Base-by-base conservation (phyloP, 306 rosid genomes). In the Begonia masoniana region DNA sequence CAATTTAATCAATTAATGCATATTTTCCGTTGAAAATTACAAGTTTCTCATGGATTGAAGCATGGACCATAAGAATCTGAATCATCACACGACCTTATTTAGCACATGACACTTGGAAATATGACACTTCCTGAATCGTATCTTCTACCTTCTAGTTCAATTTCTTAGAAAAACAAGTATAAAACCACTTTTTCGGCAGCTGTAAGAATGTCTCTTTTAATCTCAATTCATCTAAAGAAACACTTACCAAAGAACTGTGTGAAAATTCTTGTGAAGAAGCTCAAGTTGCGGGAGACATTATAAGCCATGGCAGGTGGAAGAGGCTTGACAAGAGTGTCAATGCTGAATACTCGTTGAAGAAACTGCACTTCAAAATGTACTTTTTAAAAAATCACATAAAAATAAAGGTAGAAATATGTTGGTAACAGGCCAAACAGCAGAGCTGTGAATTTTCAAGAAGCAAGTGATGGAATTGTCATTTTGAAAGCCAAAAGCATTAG, bases 251-350 rank as follows among this genome's bases (percentile, higher is more conserved):
- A 83, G 74, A 91, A 86, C 55, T 83, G 99, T 1, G 99, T 91
- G 81, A 91, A 91, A 68, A 91, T 91, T 63, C 96, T 84, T 0
- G 99, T 86, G 81, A 91, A 91, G 92, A 91, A 91, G 81, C 19
- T 74, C 88, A 86, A 75, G 79, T 91, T 86, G 74, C 94, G 92
- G 67, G 99, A 86, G 42, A 61, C 86, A 77, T 81, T 79, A 69
- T 81, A 79, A 41, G 78, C 84, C 88, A 91, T 85, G 72, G 69
- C 76, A 0, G 93, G 80, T 0, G 96, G 99, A 58, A 91, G 96
- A 55, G 99, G 99, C 55, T 91, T 91, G 72, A 91, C 96, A 19
- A 83, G 2, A 6, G 99, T 86, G 75, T 91, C 99, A 54, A 81
- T 77, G 82, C 84, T 83, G 52, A 91, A 86, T 56, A 86, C 96